phyloP scores from a whole-genome alignment of 371 early-diverging fungal genomes.

The Syncephalastrum monosporum region DNA sequence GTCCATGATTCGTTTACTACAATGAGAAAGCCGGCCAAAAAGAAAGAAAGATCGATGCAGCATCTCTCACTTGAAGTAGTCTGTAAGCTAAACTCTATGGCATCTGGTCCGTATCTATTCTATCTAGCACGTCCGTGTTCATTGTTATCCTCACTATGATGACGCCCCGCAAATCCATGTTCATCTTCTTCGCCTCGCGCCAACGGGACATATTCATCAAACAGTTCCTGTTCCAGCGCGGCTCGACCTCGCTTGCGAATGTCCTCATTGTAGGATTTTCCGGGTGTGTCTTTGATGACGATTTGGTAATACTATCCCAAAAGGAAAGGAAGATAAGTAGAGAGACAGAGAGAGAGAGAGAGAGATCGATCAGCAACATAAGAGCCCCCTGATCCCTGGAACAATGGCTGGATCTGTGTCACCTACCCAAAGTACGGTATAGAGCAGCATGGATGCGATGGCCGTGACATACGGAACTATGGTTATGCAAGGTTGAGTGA shows the following conservation, averaged over 20 bases:
- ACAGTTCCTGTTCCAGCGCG: conserved; percentile 37
- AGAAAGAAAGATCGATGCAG: too few relatives aligned
- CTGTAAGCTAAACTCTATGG: too few relatives aligned
- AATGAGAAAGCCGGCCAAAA: too few relatives aligned
- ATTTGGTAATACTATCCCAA: conserved; percentile 37
- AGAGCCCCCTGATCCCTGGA: background rate
- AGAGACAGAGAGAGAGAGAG: background rate
- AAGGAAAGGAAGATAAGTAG: too few relatives aligned
- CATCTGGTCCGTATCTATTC: too few relatives aligned
- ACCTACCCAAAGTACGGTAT: conserved; percentile 39
- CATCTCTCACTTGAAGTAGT: too few relatives aligned
- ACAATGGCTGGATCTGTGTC: background rate
- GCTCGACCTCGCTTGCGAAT: conserved; percentile 32
- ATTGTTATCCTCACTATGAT: too few relatives aligned
- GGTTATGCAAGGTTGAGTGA: background rate
- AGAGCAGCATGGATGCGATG: conserved; percentile 30
- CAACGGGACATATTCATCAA: conserved; percentile 16
- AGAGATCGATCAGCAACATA: background rate
- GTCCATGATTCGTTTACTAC: too few relatives aligned
- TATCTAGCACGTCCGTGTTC: too few relatives aligned
- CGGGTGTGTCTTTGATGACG: conserved; percentile 31
- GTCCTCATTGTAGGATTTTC: conserved; percentile 38
- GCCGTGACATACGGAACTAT: conserved; percentile 40
- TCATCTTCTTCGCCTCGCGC: too few relatives aligned
- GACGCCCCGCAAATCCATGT: too few relatives aligned